Conservation (phyloP, 2,329 filamentous ascomycete species). For the Penicillium thymicola region DNA sequence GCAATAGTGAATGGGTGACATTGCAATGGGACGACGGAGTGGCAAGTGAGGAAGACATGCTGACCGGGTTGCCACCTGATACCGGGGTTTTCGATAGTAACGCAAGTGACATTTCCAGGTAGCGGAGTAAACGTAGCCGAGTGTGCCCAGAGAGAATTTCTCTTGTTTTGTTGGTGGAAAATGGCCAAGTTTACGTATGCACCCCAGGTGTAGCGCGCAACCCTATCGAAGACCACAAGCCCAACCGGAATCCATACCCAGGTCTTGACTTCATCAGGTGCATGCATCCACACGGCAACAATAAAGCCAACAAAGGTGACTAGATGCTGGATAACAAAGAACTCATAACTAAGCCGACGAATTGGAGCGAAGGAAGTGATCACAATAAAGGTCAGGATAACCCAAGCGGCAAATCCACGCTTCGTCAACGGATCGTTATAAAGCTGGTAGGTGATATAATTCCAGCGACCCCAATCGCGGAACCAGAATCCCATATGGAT, state of each 20-base stretch:
- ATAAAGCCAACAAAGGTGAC: constrained; percentile 51
- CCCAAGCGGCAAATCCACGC: constrained; percentile 53
- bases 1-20: constrained; percentile 64
- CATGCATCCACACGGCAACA: constrained; percentile 49
- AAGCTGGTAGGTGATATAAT: constrained; percentile 51
- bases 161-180: constrained; percentile 32
- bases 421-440: constrained; percentile 49
- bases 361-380: constrained; percentile 51
- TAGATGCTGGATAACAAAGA: constrained; percentile 55
- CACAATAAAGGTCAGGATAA: constrained; percentile 51
- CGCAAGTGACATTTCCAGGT: constrained; percentile 53
- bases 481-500: constrained; percentile 57
- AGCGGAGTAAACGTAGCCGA: constrained; percentile 49
- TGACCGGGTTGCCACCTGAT: constrained; percentile 61
- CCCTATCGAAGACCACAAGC: constrained; percentile 47
- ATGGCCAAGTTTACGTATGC: constrained; percentile 43
- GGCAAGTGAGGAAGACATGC: constrained; percentile 60
- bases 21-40: constrained; percentile 55
- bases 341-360: constrained; percentile 50
- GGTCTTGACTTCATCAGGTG: constrained; percentile 42
- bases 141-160: constrained; percentile 37
- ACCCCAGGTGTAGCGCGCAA: constrained; percentile 36
- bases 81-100: constrained; percentile 55
- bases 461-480: constrained; percentile 50
- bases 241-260: constrained; percentile 50